These are phyloP conservation scores for Gillenia trifoliata DNA, from an alignment of 306 rosid genomes.

Conservation along the genomic window DNA sequence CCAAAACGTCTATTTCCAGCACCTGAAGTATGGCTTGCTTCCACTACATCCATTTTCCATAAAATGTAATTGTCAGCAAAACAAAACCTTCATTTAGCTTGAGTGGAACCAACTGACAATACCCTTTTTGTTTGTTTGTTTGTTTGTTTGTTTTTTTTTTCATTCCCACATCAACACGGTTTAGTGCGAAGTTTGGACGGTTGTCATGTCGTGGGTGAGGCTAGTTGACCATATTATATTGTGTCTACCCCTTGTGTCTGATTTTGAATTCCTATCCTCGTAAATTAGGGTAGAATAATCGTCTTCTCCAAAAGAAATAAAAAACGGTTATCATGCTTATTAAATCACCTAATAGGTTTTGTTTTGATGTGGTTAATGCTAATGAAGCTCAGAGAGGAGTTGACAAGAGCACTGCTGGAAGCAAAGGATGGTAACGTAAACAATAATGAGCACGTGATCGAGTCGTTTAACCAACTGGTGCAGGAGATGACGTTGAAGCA, in stretches of 20 bases:
- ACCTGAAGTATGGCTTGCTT: slow-evolving; percentile 12
- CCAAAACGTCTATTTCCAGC: not conserved
- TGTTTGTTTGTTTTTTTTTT: not conserved
- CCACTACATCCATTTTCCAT: slow-evolving; percentile 2
- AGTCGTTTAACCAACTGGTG: slow-evolving; percentile 80
- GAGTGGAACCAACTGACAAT: slow-evolving; percentile 8
- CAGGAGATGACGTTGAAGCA: slow-evolving; percentile 53
- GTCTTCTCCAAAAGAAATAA: not conserved
- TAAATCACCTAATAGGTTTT: not conserved
- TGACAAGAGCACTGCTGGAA: slow-evolving; percentile 60
- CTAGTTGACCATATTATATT: no score
- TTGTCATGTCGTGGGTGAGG: not conserved
- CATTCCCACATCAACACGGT: slow-evolving; percentile 9
- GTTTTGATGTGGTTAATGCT: slow-evolving; percentile 17
- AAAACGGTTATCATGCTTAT: not conserved
- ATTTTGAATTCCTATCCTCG: not conserved
- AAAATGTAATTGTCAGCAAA: not conserved
- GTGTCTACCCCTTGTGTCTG: not conserved
- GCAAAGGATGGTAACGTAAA: slow-evolving; percentile 39
- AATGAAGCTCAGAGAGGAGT: slow-evolving; percentile 80
- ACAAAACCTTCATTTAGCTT: not conserved
- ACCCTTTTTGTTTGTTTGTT: not conserved
- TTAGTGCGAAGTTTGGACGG: not conserved
- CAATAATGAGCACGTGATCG: slow-evolving; percentile 41
- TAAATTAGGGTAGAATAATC: not conserved